Percentiles rank a stretch among this genome's conserved stretches.
These are phyloP conservation scores for Dryas octopetala DNA, from an alignment of 306 rosid species.

Conservation along the genomic window DNA sequence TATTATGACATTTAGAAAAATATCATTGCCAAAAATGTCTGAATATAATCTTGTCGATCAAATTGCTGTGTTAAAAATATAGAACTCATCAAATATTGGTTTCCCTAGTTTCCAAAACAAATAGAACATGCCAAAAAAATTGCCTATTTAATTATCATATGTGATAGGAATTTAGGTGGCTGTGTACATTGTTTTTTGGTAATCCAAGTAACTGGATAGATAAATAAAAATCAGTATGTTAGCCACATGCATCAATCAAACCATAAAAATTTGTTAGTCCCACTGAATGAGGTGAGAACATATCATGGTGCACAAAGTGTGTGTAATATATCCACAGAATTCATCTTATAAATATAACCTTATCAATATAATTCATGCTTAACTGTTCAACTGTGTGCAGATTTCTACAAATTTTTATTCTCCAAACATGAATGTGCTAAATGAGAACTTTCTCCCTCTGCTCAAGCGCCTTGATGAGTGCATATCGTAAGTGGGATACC, in stretches of 20 bases:
- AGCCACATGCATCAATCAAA: background rate
- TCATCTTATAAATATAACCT: background rate
- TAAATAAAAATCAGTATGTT: background rate
- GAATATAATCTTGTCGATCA: too few species aligned
- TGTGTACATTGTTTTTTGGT: too few species aligned
- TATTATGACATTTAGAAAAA: too few species aligned
- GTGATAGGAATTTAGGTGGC: too few species aligned
- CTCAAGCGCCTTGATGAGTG: constrained; percentile 96
- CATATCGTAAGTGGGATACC: constrained; percentile 72
- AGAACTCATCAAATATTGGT: too few species aligned
- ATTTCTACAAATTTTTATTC: constrained; percentile 86
- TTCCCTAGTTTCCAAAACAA: background rate
- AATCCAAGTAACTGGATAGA: too few species aligned
- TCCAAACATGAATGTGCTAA: constrained; percentile 87
- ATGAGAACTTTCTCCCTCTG: constrained; percentile 81
- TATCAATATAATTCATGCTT: constrained; percentile 8
- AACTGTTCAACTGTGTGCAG: constrained; percentile 48
- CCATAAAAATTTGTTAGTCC: too few species aligned
- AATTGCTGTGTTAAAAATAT: background rate
- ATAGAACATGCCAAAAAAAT: background rate
- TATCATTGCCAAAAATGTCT: background rate
- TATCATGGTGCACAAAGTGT: background rate
- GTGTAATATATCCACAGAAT: background rate
- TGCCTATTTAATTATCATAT: too few species aligned
- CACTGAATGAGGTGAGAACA: background rate